Evolutionary conservation across 192 early-diverging fungal genomes (phyloP).

Genomic region (Backusella tarrabulga): DNA sequence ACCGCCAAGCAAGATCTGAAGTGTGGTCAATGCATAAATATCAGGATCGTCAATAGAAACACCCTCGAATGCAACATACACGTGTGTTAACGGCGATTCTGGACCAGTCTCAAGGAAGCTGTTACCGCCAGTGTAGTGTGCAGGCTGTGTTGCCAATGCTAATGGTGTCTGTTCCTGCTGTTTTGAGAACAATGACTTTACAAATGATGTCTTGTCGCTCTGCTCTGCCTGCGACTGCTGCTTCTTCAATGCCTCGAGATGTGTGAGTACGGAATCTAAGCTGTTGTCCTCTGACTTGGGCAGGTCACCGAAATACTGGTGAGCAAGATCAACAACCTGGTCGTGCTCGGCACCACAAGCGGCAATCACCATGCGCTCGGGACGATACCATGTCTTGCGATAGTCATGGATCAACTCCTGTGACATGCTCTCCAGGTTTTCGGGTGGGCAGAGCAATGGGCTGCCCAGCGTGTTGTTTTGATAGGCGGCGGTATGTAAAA

Average conservation of each 20-base stretch:
- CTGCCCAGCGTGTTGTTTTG: slow-evolving; percentile 77
- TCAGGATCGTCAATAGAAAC: slow-evolving; percentile 82
- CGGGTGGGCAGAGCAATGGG: slow-evolving; percentile 70
- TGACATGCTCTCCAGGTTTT: slow-evolving; percentile 65
- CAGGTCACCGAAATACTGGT: slow-evolving; percentile 77
- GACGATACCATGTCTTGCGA: slow-evolving; percentile 81
- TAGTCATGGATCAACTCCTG: slow-evolving; percentile 68
- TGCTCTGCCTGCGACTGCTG: slow-evolving; percentile 14
- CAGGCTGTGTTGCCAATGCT: slow-evolving; percentile 41
- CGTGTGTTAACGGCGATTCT: slow-evolving; percentile 74
- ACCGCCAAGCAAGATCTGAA: slow-evolving; percentile 91
- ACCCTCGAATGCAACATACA: slow-evolving; percentile 89
- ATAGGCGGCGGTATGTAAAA: slow-evolving; percentile 84
- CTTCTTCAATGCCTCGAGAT: slow-evolving; percentile 21
- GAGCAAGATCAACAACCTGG: slow-evolving; percentile 67
- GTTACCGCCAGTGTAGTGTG: slow-evolving; percentile 84
- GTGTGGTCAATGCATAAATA: slow-evolving; percentile 88
- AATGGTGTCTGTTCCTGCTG: slow-evolving; percentile 1
- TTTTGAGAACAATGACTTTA: slow-evolving; percentile 30
- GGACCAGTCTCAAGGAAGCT: slow-evolving; percentile 65
- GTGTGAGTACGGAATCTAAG: slow-evolving; percentile 30
- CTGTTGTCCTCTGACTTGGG: slow-evolving; percentile 14
- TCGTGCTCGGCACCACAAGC: slow-evolving; percentile 86
- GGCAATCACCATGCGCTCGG: slow-evolving; percentile 89
- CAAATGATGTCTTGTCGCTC: slow-evolving; percentile 11